phyloP scores from a whole-genome alignment of 257 asterid species.

The Catharanthus roseus region DNA sequence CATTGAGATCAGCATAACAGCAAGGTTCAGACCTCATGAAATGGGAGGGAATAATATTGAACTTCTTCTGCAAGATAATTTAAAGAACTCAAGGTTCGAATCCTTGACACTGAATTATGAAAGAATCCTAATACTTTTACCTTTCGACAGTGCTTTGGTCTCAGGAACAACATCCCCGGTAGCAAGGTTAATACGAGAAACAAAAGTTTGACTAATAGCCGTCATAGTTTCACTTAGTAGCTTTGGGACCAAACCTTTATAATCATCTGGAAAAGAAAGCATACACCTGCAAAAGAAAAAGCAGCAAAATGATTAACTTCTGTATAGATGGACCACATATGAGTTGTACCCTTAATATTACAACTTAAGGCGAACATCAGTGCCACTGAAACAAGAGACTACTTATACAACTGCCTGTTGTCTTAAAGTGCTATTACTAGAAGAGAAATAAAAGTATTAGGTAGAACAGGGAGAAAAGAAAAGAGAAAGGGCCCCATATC shows the following conservation, averaged over 20 bases:
- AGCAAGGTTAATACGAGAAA: slow-evolving; percentile 83
- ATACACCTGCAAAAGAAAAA: slow-evolving; percentile 60
- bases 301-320: neutral
- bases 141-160: slow-evolving; percentile 88
- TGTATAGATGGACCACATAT: neutral
- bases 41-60: neutral
- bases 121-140: slow-evolving; percentile 29
- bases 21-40: neutral
- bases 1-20: neutral
- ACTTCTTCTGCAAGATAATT: neutral
- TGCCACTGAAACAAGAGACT: neutral
- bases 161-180: slow-evolving; percentile 87
- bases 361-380: neutral
- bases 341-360: no score
- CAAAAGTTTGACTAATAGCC: slow-evolving; percentile 60
- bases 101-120: neutral
- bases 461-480: neutral
- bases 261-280: slow-evolving; percentile 92
- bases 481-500: neutral
- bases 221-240: slow-evolving; percentile 76
- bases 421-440: neutral
- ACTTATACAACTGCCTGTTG: neutral
- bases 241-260: slow-evolving; percentile 75
- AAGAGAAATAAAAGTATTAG: neutral
- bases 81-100: neutral